Percentiles rank a stretch among this genome's conserved stretches.
phyloP scores from a whole-genome alignment of 768 basidiomycete species.

The Russula olivacea region DNA sequence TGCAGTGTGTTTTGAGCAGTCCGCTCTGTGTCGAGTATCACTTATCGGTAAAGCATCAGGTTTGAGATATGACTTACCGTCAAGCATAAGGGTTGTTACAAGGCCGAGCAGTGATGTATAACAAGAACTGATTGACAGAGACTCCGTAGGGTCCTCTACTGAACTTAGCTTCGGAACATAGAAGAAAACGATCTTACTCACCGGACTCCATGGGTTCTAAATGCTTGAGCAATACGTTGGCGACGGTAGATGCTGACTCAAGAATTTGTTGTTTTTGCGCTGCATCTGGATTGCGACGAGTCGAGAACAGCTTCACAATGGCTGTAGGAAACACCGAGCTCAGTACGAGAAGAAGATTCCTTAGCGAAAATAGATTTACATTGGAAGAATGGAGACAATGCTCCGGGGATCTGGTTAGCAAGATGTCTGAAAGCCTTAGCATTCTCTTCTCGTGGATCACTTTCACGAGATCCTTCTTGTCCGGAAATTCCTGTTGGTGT shows the following conservation, averaged over 20 bases:
- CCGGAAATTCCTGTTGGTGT: slow-evolving; percentile 27
- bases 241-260: slow-evolving; percentile 62
- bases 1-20: slow-evolving; percentile 68
- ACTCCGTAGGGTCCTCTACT: slow-evolving; percentile 33
- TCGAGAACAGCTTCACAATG: slow-evolving; percentile 81
- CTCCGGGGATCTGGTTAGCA: slow-evolving; percentile 67
- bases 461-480: slow-evolving; percentile 32
- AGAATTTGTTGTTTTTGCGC: slow-evolving; percentile 72
- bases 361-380: slow-evolving; percentile 40
- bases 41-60: slow-evolving; percentile 6
- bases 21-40: slow-evolving; percentile 49
- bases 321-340: slow-evolving; percentile 40
- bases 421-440: slow-evolving; percentile 74
- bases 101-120: slow-evolving; percentile 51
- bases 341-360: not conserved
- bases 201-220: slow-evolving; percentile 49
- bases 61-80: slow-evolving; percentile 40
- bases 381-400: slow-evolving; percentile 81
- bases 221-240: slow-evolving; percentile 67
- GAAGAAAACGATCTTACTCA: slow-evolving; percentile 33
- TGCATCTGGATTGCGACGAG: slow-evolving; percentile 68
- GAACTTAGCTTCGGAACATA: slow-evolving; percentile 1
- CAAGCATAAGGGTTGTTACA: slow-evolving; percentile 48
- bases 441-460: slow-evolving; percentile 54
- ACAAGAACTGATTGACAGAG: slow-evolving; percentile 43